These are phyloP conservation scores for Phoma sp. DNA, from an alignment of 2,329 filamentous ascomycete species.

Conservation along the genomic window DNA sequence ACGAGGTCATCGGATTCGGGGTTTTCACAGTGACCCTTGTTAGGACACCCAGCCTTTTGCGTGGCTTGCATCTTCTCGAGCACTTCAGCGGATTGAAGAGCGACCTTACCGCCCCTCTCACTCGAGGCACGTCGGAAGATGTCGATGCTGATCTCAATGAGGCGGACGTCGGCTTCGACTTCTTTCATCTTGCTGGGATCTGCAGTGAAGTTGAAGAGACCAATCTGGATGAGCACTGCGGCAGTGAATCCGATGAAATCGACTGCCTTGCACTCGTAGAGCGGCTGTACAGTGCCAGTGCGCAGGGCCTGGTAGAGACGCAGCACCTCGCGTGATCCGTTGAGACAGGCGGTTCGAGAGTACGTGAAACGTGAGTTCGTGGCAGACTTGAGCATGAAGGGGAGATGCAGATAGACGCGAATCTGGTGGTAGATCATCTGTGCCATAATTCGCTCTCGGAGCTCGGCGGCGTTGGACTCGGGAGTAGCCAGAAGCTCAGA, in stretches of 20 bases:
- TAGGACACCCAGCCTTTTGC: conserved; percentile 22
- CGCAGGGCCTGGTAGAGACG: conserved; percentile 50
- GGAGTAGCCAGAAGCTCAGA: conserved; percentile 36
- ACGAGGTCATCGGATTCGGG: conserved; percentile 38
- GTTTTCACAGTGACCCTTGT: conserved; percentile 3
- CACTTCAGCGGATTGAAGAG: conserved; percentile 48
- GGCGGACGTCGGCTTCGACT: conserved; percentile 45
- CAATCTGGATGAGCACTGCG: conserved; percentile 54
- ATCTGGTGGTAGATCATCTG: conserved; percentile 57
- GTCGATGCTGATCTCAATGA: conserved; percentile 52
- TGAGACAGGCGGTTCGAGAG: conserved; percentile 51
- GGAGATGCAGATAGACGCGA: conserved; percentile 55
- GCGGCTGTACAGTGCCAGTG: conserved; percentile 41
- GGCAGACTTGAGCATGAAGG: conserved; percentile 53
- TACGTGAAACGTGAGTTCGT: conserved; percentile 49
- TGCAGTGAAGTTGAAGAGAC: conserved; percentile 48
- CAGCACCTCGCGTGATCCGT: conserved; percentile 52
- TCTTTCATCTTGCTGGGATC: conserved; percentile 30
- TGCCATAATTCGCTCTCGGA: conserved; percentile 49
- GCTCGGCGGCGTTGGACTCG: conserved; percentile 44
- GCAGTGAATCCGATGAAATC: conserved; percentile 58
- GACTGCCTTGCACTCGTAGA: conserved; percentile 57
- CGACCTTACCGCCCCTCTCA: conserved; percentile 53
- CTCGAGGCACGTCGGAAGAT: conserved; percentile 51
- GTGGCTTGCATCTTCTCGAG: conserved; percentile 49